Evolutionary conservation across 225 moss, liverwort and hornwort species (phyloP).

Genomic region (Polytrichum formosum): DNA sequence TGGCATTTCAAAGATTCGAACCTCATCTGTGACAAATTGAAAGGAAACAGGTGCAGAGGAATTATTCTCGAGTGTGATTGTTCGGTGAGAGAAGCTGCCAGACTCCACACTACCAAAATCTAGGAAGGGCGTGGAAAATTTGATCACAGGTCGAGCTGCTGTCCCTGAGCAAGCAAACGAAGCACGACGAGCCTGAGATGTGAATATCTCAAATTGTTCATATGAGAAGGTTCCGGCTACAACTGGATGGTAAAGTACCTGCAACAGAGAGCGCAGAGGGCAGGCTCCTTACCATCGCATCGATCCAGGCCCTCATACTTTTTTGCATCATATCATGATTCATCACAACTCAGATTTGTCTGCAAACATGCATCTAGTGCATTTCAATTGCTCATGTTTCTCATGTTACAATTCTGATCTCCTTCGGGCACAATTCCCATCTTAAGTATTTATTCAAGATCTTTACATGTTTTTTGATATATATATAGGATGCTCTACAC

Average conservation of each 20-base stretch:
- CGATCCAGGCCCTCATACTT: slow-evolving; percentile 38
- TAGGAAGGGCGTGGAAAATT: slow-evolving; percentile 75
- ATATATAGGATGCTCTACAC: no score
- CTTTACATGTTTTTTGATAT: no score
- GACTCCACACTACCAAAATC: slow-evolving; percentile 94
- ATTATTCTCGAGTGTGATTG: slow-evolving; percentile 80
- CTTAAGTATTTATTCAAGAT: no score
- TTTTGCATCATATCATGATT: slow-evolving; percentile 18
- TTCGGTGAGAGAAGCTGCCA: slow-evolving; percentile 62
- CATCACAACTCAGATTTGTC: slow-evolving; percentile 21
- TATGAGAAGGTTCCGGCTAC: slow-evolving; percentile 88
- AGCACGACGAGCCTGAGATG: slow-evolving; percentile 93
- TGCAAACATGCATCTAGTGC: slow-evolving; percentile 28
- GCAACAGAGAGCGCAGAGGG: slow-evolving; percentile 80
- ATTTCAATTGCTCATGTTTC: slow-evolving; percentile 11
- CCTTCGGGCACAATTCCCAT: not conserved
- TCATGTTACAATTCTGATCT: slow-evolving; percentile 9
- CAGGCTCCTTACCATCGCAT: slow-evolving; percentile 75
- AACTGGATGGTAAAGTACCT: slow-evolving; percentile 97
- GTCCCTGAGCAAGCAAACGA: slow-evolving; percentile 98
- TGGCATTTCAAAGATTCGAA: slow-evolving; percentile 68
- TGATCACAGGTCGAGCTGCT: slow-evolving; percentile 75
- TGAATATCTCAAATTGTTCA: slow-evolving; percentile 96
- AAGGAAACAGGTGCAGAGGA: slow-evolving; percentile 70
- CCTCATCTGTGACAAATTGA: slow-evolving; percentile 74